Percentiles rank a stretch among this genome's conserved stretches.
These are phyloP conservation scores for Solanum commersonii DNA, from an alignment of 257 asterid species.

Conservation along the genomic window DNA sequence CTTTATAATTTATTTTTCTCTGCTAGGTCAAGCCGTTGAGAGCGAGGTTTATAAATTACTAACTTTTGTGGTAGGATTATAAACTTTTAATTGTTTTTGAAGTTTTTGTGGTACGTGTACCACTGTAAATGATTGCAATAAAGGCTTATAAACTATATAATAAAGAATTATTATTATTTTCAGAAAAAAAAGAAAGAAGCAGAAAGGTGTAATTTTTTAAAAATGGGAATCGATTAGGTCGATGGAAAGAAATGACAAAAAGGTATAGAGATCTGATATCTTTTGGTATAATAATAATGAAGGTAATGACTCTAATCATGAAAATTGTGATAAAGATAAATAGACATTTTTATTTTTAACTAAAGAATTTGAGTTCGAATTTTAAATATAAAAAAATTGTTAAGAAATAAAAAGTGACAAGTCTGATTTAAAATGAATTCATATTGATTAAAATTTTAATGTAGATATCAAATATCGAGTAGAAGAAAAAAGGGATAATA, in stretches of 20 bases:
- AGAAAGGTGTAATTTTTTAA: not conserved
- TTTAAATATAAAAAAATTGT: too few species aligned
- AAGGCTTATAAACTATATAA: not conserved
- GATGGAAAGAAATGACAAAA: not conserved
- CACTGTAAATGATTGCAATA: not conserved
- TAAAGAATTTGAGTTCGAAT: too few species aligned
- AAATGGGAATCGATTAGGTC: not conserved
- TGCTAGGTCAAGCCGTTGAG: not conserved
- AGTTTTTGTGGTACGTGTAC: not conserved
- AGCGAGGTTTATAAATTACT: not conserved
- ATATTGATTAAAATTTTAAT: accelerated
- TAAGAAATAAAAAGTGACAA: too few species aligned
- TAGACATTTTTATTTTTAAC: too few species aligned
- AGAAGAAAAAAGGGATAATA: not conserved
- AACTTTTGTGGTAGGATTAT: not conserved
- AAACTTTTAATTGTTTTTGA: not conserved
- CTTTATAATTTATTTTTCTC: not conserved
- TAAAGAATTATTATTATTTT: too few species aligned
- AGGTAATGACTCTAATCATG: not conserved
- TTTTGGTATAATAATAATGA: not conserved
- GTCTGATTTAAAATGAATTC: accelerated
- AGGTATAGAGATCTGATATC: not conserved
- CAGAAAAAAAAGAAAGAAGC: not conserved
- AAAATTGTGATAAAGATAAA: not conserved
- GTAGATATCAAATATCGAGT: not conserved